phyloP scores from a whole-genome alignment of 106 monocot species.

The Dioscorea alata region DNA sequence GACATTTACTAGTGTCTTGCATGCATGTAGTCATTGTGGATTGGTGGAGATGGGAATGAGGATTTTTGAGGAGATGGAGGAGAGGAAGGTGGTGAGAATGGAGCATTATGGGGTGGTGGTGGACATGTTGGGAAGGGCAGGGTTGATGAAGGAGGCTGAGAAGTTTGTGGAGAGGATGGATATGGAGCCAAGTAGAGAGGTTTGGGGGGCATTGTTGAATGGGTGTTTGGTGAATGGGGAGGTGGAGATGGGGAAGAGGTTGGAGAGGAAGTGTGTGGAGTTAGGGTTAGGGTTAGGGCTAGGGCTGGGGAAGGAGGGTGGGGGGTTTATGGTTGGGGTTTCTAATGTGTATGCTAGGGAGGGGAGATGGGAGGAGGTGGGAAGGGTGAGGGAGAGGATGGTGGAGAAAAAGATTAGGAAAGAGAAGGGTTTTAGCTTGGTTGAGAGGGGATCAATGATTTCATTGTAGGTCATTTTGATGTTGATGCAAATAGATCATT shows the following conservation, averaged over 20 bases:
- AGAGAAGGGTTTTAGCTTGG: neutral
- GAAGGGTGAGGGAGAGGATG: conserved; percentile 5
- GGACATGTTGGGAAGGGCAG: conserved; percentile 24
- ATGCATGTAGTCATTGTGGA: conserved; percentile 18
- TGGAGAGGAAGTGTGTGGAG: conserved; percentile 4
- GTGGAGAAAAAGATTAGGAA: neutral
- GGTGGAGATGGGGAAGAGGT: neutral
- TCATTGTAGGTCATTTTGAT: no score
- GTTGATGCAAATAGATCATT: no score
- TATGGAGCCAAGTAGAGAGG: conserved; percentile 11
- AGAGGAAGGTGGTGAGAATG: conserved; percentile 13
- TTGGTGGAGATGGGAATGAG: conserved; percentile 8
- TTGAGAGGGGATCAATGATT: neutral
- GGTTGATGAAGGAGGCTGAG: conserved; percentile 15
- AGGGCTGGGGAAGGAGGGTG: neutral
- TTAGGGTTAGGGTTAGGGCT: neutral
- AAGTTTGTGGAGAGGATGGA: conserved; percentile 16
- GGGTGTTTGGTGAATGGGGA: conserved; percentile 10
- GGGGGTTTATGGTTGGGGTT: conserved; percentile 19
- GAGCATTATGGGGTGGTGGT: conserved; percentile 35
- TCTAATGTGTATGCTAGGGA: conserved; percentile 5
- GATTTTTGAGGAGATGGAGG: conserved; percentile 15
- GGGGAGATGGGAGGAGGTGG: conserved; percentile 1
- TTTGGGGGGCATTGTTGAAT: conserved; percentile 27
- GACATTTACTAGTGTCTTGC: conserved; percentile 17